Conservation (phyloP, 73 alveolate genomes). For the Uronychia setigera region DNA sequence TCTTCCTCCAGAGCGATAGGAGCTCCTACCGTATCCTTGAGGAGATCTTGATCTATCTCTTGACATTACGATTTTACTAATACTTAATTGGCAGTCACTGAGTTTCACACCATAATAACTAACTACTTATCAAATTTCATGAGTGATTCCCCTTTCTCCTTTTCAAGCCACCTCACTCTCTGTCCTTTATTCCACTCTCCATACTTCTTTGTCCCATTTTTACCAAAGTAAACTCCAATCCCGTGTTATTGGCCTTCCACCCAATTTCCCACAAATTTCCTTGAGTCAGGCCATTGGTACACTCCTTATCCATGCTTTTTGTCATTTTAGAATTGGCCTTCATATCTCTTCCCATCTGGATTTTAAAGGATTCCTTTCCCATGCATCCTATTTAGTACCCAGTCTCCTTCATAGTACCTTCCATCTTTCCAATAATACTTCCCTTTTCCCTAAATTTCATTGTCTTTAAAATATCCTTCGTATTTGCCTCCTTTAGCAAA, state of each 20-base stretch:
- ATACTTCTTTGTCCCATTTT: not conserved
- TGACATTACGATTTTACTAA: too few relatives aligned
- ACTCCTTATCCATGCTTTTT: slow-evolving; percentile 57
- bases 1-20: too few relatives aligned
- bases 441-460: slow-evolving; percentile 20
- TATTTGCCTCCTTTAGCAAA: slow-evolving; percentile 20
- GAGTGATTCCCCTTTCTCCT: too few relatives aligned
- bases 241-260: slow-evolving; percentile 63
- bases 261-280: slow-evolving; percentile 64
- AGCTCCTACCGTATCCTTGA: too few relatives aligned
- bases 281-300: slow-evolving; percentile 57
- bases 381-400: slow-evolving; percentile 28
- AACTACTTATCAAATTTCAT: too few relatives aligned
- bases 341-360: slow-evolving; percentile 26
- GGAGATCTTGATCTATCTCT: too few relatives aligned
- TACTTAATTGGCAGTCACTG: too few relatives aligned
- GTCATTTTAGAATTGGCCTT: slow-evolving; percentile 59
- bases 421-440: slow-evolving; percentile 26
- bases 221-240: not conserved
- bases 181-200: not conserved
- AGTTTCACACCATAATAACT: too few relatives aligned
- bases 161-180: not conserved
- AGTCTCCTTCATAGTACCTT: slow-evolving; percentile 24
- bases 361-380: not conserved
- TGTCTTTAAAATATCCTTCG: slow-evolving; percentile 9